Conservation (phyloP, 164 flowering plant species). For the Litsea cubeba region DNA sequence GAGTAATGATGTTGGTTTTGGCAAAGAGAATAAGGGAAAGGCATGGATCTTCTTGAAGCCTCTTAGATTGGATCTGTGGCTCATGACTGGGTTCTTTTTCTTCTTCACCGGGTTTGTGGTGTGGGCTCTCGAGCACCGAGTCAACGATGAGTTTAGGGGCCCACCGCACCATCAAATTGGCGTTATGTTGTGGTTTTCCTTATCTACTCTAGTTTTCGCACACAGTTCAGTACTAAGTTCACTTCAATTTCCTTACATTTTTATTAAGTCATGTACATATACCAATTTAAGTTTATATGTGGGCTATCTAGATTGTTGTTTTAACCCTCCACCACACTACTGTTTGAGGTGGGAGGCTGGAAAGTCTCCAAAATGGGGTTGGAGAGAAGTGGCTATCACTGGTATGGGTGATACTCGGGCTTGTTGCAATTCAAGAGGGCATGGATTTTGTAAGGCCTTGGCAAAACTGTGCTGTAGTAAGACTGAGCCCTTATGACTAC, state of each 20-base stretch:
- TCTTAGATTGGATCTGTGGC: constrained; percentile 22
- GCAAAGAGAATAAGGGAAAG: constrained; percentile 5
- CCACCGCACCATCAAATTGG: constrained; percentile 14
- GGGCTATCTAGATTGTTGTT: no score
- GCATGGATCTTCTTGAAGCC: constrained; percentile 27
- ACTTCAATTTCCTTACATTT: neutral
- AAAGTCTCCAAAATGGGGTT: no score
- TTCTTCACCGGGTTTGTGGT: constrained; percentile 23
- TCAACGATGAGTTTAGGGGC: constrained; percentile 20
- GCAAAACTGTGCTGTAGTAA: no score
- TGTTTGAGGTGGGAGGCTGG: no score
- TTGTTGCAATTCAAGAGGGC: no score
- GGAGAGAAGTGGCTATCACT: no score
- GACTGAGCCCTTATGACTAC: no score
- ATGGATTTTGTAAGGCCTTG: no score
- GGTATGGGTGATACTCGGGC: no score
- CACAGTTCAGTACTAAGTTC: constrained; percentile 19
- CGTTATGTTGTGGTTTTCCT: constrained; percentile 21
- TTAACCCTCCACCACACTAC: no score
- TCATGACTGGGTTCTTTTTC: constrained; percentile 11
- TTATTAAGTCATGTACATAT: neutral
- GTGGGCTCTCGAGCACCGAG: constrained; percentile 25
- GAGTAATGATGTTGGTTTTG: constrained; percentile 19
- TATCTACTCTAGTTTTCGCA: constrained; percentile 21
- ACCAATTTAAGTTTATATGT: no score